Conservation (phyloP, 2,329 filamentous ascomycete genomes). For the Ploettnerulaceae sp. region DNA sequence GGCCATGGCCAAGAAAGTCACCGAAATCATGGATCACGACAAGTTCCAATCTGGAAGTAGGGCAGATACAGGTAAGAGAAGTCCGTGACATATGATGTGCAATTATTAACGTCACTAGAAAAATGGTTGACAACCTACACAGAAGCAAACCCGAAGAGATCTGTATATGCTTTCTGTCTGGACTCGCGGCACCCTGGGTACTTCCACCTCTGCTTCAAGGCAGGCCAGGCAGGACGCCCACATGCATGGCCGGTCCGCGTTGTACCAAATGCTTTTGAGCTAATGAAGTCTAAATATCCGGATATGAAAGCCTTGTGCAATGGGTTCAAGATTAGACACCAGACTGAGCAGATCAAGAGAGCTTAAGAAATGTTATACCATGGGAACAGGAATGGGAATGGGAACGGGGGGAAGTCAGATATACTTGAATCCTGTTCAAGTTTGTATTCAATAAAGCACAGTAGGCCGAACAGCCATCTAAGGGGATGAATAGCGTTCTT, state of each 20-base stretch:
- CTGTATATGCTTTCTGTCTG: conserved; percentile 92
- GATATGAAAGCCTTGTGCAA: conserved; percentile 96
- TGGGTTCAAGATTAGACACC: conserved; percentile 67
- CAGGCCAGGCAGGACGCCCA: conserved; percentile 67
- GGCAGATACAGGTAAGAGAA: conserved; percentile 71
- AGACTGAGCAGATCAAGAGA: conserved; percentile 26
- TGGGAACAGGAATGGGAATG: neutral
- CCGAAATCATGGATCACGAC: conserved; percentile 91
- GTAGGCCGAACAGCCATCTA: neutral
- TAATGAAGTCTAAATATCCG: conserved; percentile 83
- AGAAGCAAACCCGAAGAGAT: conserved; percentile 89
- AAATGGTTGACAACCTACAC: conserved; percentile 96
- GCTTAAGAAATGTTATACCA: conserved; percentile 8
- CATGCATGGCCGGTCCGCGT: conserved; percentile 83
- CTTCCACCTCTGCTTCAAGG: conserved; percentile 96
- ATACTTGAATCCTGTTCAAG: neutral
- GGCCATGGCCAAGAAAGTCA: conserved; percentile 95
- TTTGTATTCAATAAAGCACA: conserved; percentile 3
- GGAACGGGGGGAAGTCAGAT: too few relatives aligned
- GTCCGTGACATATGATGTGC: neutral
- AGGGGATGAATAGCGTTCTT: neutral
- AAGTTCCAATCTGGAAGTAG: conserved; percentile 84
- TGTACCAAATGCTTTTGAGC: conserved; percentile 87
- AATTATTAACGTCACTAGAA: conserved; percentile 48
- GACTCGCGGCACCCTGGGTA: conserved; percentile 89